phyloP scores from a whole-genome alignment of 1,139 yeast species.

The Pichia sp. region DNA sequence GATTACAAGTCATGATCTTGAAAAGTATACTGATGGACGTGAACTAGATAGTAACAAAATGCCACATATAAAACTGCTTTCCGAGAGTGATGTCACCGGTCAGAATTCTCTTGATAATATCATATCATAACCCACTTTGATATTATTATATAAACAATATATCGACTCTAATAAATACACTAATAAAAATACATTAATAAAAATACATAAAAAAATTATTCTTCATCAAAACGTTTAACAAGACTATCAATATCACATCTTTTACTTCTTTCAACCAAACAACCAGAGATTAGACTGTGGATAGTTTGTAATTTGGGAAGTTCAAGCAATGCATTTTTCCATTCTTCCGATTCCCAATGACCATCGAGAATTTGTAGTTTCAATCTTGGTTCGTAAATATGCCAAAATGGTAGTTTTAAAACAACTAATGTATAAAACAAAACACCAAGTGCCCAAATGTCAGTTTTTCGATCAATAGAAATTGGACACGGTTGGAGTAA shows the following conservation, averaged over 20 bases:
- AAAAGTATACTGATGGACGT: constrained; percentile 3
- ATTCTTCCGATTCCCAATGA: constrained; percentile 40
- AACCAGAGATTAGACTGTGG: constrained; percentile 5
- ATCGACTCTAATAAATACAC: neutral
- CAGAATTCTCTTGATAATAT: constrained; percentile 7
- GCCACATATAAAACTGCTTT: constrained; percentile 12
- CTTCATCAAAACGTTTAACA: neutral
- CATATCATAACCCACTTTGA: neutral
- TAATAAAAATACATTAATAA: neutral
- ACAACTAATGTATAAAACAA: constrained; percentile 63
- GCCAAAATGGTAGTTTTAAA: constrained; percentile 77
- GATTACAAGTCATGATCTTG: constrained; percentile 24
- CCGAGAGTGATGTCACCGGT: constrained; percentile 13
- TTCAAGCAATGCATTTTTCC: neutral
- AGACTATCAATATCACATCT: constrained; percentile 11
- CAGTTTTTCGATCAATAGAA: constrained; percentile 60
- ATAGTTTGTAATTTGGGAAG: neutral
- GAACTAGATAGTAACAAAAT: constrained; percentile 4
- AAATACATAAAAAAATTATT: neutral
- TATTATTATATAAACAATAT: neutral
- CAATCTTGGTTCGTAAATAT: constrained; percentile 71
- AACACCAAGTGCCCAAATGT: constrained; percentile 89
- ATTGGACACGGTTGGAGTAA: constrained; percentile 60
- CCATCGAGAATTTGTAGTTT: constrained; percentile 68
- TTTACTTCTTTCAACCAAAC: constrained; percentile 27